Conservation (phyloP, 2,329 filamentous ascomycete species). For the Aureobasidium vineae region DNA sequence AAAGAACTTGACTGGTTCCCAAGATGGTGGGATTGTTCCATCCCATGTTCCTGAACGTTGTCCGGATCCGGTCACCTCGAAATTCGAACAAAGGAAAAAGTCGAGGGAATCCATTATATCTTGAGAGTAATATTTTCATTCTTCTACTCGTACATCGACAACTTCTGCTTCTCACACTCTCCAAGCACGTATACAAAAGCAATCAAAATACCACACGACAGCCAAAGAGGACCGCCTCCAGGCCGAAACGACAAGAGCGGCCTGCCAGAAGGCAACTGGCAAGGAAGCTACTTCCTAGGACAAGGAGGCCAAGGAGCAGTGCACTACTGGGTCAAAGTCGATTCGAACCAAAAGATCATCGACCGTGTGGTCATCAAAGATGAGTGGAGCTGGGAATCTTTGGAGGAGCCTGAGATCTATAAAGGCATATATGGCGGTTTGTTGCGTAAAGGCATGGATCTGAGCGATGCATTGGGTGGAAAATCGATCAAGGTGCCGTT, state of each 20-base stretch:
- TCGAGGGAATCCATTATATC: not conserved
- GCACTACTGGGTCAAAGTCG: constrained; percentile 3
- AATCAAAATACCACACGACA: not conserved
- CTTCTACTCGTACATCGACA: not conserved
- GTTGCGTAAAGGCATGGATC: not conserved
- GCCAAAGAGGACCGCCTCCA: not conserved
- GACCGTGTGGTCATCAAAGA: constrained; percentile 19
- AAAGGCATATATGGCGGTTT: not conserved
- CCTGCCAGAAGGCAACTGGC: not conserved
- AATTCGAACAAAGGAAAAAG: not conserved
- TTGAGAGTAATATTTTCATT: not conserved
- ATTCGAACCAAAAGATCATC: constrained; percentile 2
- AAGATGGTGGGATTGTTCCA: too few species aligned
- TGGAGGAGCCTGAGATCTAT: not conserved
- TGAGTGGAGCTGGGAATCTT: not conserved
- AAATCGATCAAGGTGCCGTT: not conserved
- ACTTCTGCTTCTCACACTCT: not conserved
- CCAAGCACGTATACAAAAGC: not conserved
- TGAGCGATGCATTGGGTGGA: not conserved
- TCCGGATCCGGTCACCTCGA: not conserved
- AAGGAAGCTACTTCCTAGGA: not conserved
- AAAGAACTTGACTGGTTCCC: not conserved
- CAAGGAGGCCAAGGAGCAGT: constrained; percentile 3
- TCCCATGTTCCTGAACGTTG: not conserved
- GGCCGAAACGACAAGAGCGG: not conserved